phyloP scores from a whole-genome alignment of 352 stramenopile genomes.

The Globisporangium megalacanthum region DNA sequence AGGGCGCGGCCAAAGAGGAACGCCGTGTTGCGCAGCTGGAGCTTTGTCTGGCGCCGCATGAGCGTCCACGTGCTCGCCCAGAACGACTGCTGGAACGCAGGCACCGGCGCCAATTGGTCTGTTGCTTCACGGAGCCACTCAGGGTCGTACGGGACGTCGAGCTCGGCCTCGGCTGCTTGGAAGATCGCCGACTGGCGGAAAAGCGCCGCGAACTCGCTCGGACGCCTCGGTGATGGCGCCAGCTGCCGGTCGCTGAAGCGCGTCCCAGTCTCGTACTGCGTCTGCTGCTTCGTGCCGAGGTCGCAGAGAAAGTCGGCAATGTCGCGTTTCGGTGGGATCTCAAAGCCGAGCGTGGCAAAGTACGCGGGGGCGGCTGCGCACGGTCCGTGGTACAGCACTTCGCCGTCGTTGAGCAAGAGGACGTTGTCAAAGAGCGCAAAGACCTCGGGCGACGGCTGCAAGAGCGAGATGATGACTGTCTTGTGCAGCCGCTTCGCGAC shows the following conservation, averaged over 20 bases:
- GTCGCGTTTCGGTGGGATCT: constrained; percentile 58
- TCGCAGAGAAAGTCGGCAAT: constrained; percentile 90
- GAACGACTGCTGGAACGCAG: constrained; percentile 40
- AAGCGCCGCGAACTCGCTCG: constrained; percentile 39
- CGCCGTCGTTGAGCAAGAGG: constrained; percentile 87
- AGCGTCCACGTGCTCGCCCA: constrained; percentile 34
- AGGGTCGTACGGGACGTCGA: constrained; percentile 89
- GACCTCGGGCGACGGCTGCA: constrained; percentile 91
- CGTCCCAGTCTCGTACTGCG: constrained; percentile 23
- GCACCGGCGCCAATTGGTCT: constrained; percentile 30
- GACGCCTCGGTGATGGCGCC: constrained; percentile 12
- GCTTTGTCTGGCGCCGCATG: constrained; percentile 57
- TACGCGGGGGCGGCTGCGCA: constrained; percentile 54
- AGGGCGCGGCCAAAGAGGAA: constrained; percentile 24
- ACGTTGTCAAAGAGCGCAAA: constrained; percentile 92
- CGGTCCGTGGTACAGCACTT: constrained; percentile 85
- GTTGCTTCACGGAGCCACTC: constrained; percentile 79
- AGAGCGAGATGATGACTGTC: constrained; percentile 69
- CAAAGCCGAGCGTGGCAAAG: constrained; percentile 70
- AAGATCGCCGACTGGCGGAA: constrained; percentile 37
- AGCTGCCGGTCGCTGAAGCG: neutral
- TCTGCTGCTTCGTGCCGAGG: constrained; percentile 35
- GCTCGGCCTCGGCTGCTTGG: constrained; percentile 53
- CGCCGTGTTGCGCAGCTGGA: constrained; percentile 42
- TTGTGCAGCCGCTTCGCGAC: constrained; percentile 40